Evolutionary conservation across 2,329 filamentous ascomycete species (phyloP), one percentile per base, ranked within the genome.

Genomic region (Colletotrichum filicis): DNA sequence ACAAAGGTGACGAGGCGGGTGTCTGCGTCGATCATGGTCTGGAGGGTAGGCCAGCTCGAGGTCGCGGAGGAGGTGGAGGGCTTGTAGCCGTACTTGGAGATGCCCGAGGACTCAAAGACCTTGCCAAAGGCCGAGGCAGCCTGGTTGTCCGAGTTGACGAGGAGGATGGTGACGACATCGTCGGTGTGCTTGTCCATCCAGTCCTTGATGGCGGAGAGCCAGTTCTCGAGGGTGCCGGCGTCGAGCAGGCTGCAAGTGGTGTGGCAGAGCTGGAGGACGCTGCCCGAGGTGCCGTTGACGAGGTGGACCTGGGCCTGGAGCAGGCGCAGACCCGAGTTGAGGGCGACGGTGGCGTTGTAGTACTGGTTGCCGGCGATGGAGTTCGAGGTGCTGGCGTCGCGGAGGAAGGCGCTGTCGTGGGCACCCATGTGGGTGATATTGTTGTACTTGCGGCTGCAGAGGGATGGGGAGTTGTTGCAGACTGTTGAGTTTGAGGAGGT

Each of bases 381-480:
- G 80, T 92, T 89, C 73, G 83, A 85, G 1, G 90, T 92, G 68
- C 87, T 87, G 30, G 84, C 80, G 77, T 94, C 91, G 62, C 92
- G 87, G 56, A 95, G 81, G 80, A 95, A 95, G 12, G 93, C 87
- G 74, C 90, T 91, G 83, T 95, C 89, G 83, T 95, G 94, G 22
- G 92, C 93, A 26, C 93, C 93, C 78, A 96, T 89, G 80, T 95
- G 89, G 3, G 94, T 95, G 77, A 97, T 89, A 76, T 93, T 90
- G 83, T 91, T 92, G 85, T 97, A 97, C 22, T 89, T 84, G 75
- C 90, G 90, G 74, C 84, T 85, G 85, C 94, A 97, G 53, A 97
- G 88, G 56, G 87, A 84, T 0, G 93, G 93, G 1, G 93, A 95
- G 86, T 96, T 96, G 84, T 97, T 97, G 88, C 94, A 97, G 37